Evolutionary conservation across 495 filamentous ascomycete genomes (phyloP).

Genomic region (Parathielavia appendiculata): DNA sequence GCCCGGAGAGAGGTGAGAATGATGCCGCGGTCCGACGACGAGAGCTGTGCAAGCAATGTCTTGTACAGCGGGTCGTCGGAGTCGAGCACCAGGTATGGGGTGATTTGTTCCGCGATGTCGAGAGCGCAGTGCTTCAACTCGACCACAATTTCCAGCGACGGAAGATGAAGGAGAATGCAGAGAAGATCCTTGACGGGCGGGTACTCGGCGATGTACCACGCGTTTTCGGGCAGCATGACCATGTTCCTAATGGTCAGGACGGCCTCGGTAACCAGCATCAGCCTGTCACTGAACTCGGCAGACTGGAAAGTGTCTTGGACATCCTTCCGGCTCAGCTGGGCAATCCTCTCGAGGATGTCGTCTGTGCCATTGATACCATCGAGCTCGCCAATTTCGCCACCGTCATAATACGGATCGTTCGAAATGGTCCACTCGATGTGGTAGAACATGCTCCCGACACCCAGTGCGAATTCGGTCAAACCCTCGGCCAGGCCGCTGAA

Average conservation of each 20-base stretch:
- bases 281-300: slow-evolving; percentile 60
- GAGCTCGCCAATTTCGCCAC: slow-evolving; percentile 50
- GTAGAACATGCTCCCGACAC: slow-evolving; percentile 69
- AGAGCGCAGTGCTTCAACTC: slow-evolving; percentile 89
- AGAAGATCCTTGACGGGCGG: slow-evolving; percentile 72
- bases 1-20: slow-evolving; percentile 79
- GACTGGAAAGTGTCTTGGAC: slow-evolving; percentile 70
- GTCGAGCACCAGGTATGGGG: slow-evolving; percentile 68
- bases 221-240: slow-evolving; percentile 85
- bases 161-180: slow-evolving; percentile 72
- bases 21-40: slow-evolving; percentile 75
- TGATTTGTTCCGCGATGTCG: slow-evolving; percentile 88
- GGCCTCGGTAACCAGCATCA: slow-evolving; percentile 78
- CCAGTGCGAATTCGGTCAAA: slow-evolving; percentile 74
- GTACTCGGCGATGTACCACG: slow-evolving; percentile 67
- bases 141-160: slow-evolving; percentile 63
- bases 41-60: slow-evolving; percentile 64
- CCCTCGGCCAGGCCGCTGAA: slow-evolving; percentile 88
- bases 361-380: slow-evolving; percentile 73
- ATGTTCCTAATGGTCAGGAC: slow-evolving; percentile 88
- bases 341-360: slow-evolving; percentile 66
- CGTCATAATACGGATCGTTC: slow-evolving; percentile 55
- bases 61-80: slow-evolving; percentile 70
- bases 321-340: slow-evolving; percentile 45
- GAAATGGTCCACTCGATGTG: slow-evolving; percentile 74